phyloP scores from a whole-genome alignment of 331 rosid genomes.

The Quercus phellos region DNA sequence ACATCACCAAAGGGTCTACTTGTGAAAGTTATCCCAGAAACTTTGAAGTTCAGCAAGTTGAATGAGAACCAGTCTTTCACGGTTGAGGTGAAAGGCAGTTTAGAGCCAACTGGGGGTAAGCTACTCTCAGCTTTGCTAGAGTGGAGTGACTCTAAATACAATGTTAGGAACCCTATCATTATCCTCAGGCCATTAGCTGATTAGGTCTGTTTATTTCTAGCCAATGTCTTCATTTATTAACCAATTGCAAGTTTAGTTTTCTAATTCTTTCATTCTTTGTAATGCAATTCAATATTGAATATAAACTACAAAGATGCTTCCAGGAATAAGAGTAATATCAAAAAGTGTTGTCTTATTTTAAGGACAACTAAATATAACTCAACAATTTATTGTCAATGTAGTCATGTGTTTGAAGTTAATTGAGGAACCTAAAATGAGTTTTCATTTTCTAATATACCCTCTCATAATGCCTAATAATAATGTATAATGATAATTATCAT shows the following conservation, averaged over 20 bases:
- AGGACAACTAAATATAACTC: no score
- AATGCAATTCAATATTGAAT: neutral
- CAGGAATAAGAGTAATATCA: neutral
- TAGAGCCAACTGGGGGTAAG: slow-evolving; percentile 2
- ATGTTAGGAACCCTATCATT: slow-evolving; percentile 54
- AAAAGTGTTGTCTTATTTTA: no score
- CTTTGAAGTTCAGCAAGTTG: slow-evolving; percentile 30
- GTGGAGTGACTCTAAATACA: slow-evolving; percentile 60
- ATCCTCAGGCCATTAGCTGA: slow-evolving; percentile 16
- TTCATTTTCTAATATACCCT: no score
- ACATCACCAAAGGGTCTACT: slow-evolving; percentile 44
- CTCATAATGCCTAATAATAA: no score
- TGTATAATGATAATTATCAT: no score
- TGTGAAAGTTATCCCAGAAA: slow-evolving; percentile 47
- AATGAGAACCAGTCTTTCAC: slow-evolving; percentile 43
- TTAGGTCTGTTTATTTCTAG: neutral
- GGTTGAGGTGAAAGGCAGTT: slow-evolving; percentile 48
- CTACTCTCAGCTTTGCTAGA: slow-evolving; percentile 40
- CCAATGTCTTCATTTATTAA: neutral
- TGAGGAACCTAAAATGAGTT: no score
- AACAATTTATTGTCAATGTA: no score
- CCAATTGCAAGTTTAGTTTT: neutral
- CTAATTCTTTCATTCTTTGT: neutral
- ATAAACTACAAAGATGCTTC: neutral
- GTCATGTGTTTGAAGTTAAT: no score